Evolutionary conservation across 805 yeast species (phyloP).

Genomic region (Lachancea dasiensis): DNA sequence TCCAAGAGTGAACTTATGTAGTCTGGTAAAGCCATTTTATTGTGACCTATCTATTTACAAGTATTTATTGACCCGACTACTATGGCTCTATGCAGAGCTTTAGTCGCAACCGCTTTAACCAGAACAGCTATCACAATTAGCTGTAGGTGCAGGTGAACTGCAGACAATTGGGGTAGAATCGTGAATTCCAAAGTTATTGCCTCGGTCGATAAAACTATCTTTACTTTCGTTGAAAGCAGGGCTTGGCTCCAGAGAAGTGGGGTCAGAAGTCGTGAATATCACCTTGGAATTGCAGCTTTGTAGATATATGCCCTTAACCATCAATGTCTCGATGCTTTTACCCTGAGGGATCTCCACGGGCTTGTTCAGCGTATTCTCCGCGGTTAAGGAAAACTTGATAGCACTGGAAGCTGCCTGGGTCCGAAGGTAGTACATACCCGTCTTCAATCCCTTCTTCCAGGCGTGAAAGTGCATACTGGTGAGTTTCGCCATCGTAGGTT

Average conservation of each 20-base stretch:
- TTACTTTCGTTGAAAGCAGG: neutral
- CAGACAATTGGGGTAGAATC: constrained; percentile 88
- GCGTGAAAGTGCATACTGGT: constrained; percentile 97
- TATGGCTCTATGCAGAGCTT: neutral
- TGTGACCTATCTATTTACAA: neutral
- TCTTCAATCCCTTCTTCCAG: constrained; percentile 93
- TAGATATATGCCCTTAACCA: constrained; percentile 16
- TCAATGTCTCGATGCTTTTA: constrained; percentile 4
- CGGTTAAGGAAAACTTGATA: constrained; percentile 77
- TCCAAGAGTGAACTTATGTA: no score
- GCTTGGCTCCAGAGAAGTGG: neutral
- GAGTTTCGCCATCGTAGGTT: constrained; percentile 90
- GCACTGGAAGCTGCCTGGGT: constrained; percentile 97
- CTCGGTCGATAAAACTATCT: constrained; percentile 23
- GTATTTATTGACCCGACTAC: no score
- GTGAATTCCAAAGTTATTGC: constrained; percentile 67
- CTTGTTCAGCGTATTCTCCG: constrained; percentile 48
- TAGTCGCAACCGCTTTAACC: constrained; percentile 44
- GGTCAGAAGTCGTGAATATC: neutral
- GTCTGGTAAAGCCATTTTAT: no score
- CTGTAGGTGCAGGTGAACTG: constrained; percentile 86
- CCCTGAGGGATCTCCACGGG: constrained; percentile 30
- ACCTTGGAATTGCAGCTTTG: constrained; percentile 12
- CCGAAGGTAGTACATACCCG: constrained; percentile 94
- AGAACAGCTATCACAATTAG: constrained; percentile 90